These are phyloP conservation scores for Rhexocercosporidium sp. DNA, from an alignment of 2,329 filamentous ascomycete genomes.

Conservation along the genomic window DNA sequence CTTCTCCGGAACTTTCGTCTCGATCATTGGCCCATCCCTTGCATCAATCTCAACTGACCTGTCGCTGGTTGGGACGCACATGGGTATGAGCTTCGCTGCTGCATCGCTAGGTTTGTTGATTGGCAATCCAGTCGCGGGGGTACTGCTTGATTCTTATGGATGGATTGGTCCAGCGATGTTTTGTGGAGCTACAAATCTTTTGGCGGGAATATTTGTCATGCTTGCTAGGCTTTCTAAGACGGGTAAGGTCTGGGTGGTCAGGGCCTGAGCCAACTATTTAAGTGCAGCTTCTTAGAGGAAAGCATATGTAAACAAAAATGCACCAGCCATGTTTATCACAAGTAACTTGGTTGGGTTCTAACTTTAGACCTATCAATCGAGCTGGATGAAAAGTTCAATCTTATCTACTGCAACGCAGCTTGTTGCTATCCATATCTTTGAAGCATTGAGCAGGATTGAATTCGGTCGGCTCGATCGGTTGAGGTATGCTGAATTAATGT, in stretches of 20 bases:
- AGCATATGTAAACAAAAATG: neutral
- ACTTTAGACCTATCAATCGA: no score
- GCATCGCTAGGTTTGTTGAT: conserved; percentile 41
- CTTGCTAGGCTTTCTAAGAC: conserved; percentile 27
- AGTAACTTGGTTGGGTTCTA: neutral
- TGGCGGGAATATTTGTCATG: conserved; percentile 47
- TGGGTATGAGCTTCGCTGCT: conserved; percentile 56
- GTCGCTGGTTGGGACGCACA: conserved; percentile 62
- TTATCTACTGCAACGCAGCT: no score
- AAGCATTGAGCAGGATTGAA: no score
- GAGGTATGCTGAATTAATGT: no score
- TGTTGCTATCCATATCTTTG: no score
- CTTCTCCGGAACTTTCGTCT: conserved; percentile 66
- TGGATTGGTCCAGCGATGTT: conserved; percentile 55
- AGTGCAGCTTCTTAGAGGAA: neutral
- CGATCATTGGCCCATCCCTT: conserved; percentile 24
- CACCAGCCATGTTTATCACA: neutral
- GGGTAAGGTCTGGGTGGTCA: conserved; percentile 21
- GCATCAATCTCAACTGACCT: conserved; percentile 29
- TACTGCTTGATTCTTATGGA: conserved; percentile 60
- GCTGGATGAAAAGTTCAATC: no score
- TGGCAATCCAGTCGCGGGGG: conserved; percentile 40
- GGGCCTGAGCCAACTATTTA: conserved; percentile 11
- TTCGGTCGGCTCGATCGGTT: no score
- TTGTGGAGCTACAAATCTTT: conserved; percentile 57